Base-by-base conservation (phyloP, 176 grass and related monocot genomes). In the Aechmea fasciata region DNA sequence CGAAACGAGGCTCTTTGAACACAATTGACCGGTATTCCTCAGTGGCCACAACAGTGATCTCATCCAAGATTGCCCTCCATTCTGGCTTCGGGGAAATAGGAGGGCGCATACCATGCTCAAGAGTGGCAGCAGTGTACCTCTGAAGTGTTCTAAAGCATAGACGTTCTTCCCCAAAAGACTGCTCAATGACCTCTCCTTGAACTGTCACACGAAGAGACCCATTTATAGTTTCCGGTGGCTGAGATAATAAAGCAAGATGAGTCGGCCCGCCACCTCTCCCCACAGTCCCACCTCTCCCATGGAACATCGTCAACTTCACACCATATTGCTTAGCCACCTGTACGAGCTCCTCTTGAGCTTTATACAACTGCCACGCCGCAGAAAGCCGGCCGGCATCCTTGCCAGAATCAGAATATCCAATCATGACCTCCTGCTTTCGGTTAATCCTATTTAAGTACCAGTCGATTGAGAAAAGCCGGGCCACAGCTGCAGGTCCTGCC, bases 351-450 rank as follows among this genome's bases (percentile, higher is more conserved):
- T 99, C 94, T 83, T 99, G 94, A 67, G 89, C 78, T 80, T 99
- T 99, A 77, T 99, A 99, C 71, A 93, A 66, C 80, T 99, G 87
- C 94, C 94, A 99, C 2, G 94, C 94, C 67, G 94, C 94, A 81
- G 94, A 85, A 24, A 99, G 78, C 78, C 94, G 89, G 5, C 94
- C 94, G 2, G 94, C 94, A 61, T 99, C 94, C 85, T 99, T 99
- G 9, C 94, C 94, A 74, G 89, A 99, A 73, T 99, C 94, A 41
- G 94, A 99, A 63, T 99, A 99, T 76, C 94, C 94, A 67, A 99
- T 88, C 94, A 99, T 99, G 41, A 99, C 94, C 77, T 99, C 94
- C 73, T 93, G 94, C 63, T 99, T 99, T 50, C 94, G 89, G 28
- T 84, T 85, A 41, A 99, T 99, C 69, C 94, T 86, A 69, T 87